Evolutionary conservation across 2,329 filamentous ascomycete species (phyloP).

Genomic region (Dactylellina sp.): DNA sequence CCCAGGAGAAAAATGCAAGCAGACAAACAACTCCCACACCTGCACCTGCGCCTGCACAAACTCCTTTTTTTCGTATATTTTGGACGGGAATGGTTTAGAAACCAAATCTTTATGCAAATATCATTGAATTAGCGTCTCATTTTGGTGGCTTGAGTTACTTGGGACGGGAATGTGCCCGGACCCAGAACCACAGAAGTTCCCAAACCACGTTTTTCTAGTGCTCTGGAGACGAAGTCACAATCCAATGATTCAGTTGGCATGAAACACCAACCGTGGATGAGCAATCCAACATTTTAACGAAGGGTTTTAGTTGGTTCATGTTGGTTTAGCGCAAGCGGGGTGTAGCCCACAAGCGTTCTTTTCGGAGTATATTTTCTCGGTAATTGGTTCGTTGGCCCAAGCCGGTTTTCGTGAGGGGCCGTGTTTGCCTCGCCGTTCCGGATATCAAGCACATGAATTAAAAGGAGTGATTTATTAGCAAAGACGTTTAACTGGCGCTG

Average conservation of each 20-base stretch:
- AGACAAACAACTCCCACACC: too few species aligned
- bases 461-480: neutral
- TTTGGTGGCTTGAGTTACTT: conserved; percentile 34
- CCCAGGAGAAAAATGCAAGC: conserved; percentile 11
- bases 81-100: conserved; percentile 33
- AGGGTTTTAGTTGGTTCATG: neutral
- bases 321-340: conserved; percentile 26
- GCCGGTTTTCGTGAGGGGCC: conserved; percentile 1
- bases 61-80: conserved; percentile 42
- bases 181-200: conserved; percentile 49
- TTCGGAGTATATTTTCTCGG: conserved; percentile 12
- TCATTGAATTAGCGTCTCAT: conserved; percentile 37
- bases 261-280: conserved; percentile 17
- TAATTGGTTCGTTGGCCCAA: conserved; percentile 2
- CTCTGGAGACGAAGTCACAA: conserved; percentile 51
- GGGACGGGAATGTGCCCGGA: conserved; percentile 51
- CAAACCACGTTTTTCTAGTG: conserved; percentile 51
- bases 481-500: too few species aligned
- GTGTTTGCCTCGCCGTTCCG: conserved; percentile 3
- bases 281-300: conserved; percentile 21
- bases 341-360: neutral
- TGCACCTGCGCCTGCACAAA: neutral
- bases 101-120: conserved; percentile 40
- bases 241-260: conserved; percentile 34
- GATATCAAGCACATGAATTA: conserved; percentile 2